Conservation (phyloP, 441 rosid genomes). For the Jatropha multifida region DNA sequence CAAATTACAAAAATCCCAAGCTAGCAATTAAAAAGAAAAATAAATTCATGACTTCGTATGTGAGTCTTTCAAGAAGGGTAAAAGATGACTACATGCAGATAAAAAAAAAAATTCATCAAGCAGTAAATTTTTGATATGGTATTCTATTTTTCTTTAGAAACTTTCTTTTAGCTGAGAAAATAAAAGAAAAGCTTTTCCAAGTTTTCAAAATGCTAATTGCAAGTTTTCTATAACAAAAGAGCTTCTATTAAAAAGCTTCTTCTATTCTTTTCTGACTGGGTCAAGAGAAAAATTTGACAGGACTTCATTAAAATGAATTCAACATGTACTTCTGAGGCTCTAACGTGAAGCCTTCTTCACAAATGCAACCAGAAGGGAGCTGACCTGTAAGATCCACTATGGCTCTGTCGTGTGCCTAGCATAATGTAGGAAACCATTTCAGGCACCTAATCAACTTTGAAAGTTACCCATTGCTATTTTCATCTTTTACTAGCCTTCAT, state of each 20-base stretch:
- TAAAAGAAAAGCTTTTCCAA: not conserved
- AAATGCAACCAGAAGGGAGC: slow-evolving; percentile 12
- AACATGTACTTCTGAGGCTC: slow-evolving; percentile 6
- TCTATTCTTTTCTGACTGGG: not conserved
- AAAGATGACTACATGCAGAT: not conserved
- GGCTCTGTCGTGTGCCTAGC: slow-evolving; percentile 4
- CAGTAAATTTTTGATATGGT: not conserved
- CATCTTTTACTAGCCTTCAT: slow-evolving; percentile 34
- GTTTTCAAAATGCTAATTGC: slow-evolving; percentile 8
- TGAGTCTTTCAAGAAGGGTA: not conserved
- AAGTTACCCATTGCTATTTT: slow-evolving; percentile 2
- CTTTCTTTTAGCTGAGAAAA: not conserved
- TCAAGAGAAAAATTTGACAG: slow-evolving; percentile 4
- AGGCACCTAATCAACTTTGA: slow-evolving; percentile 16
- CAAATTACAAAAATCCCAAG: no score
- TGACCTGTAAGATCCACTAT: not conserved
- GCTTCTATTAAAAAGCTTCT: not conserved
- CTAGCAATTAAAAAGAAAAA: no score
- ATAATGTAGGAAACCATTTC: slow-evolving; percentile 18
- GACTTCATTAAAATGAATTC: slow-evolving; percentile 13
- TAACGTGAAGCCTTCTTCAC: slow-evolving; percentile 16
- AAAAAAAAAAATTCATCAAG: not conserved
- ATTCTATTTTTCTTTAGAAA: not conserved
- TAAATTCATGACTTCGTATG: no score
- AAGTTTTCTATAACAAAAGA: slow-evolving; percentile 15